These are phyloP conservation scores for Scedosporium minutisporum DNA, from an alignment of 2,329 filamentous ascomycete genomes.

Conservation along the genomic window DNA sequence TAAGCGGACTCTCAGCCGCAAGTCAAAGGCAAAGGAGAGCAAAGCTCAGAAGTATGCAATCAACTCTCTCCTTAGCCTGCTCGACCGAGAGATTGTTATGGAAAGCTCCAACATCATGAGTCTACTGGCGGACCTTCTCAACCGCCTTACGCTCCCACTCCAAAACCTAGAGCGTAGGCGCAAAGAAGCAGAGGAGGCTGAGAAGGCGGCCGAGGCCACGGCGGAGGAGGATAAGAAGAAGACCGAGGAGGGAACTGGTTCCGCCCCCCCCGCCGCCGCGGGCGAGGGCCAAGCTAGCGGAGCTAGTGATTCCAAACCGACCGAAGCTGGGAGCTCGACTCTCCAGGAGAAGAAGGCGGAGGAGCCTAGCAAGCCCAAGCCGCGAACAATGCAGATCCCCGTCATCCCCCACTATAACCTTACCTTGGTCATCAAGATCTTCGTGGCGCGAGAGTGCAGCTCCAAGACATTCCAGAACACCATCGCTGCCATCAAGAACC, in stretches of 20 bases:
- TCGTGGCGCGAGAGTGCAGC: conserved; percentile 91
- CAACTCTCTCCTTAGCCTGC: conserved; percentile 76
- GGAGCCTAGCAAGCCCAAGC: conserved; percentile 33
- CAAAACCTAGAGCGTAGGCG: conserved; percentile 74
- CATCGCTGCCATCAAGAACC: conserved; percentile 94
- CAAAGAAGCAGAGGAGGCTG: conserved; percentile 56
- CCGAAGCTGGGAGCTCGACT: conserved; percentile 14
- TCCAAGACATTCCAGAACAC: conserved; percentile 98
- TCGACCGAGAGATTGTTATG: conserved; percentile 92
- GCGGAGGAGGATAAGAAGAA: conserved; percentile 20
- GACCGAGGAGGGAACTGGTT: conserved; percentile 1
- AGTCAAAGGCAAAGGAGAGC: conserved; percentile 79
- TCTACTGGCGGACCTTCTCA: conserved; percentile 75
- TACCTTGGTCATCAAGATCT: conserved; percentile 88
- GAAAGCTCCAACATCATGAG: conserved; percentile 98
- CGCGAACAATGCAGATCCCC: conserved; percentile 62
- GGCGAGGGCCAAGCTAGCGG: conserved; percentile 15
- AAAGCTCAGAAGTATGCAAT: conserved; percentile 82
- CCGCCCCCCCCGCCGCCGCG: conserved; percentile 7
- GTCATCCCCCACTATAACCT: conserved; percentile 83
- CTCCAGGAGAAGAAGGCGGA: conserved; percentile 26
- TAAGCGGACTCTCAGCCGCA: conserved; percentile 68
- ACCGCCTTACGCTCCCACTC: conserved; percentile 78
- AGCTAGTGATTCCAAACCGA: conserved; percentile 14
- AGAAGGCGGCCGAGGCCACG: conserved; percentile 21